These are phyloP conservation scores for Odonthalia washingtoniensis DNA, from an alignment of 31 red algal species.

Conservation along the genomic window DNA sequence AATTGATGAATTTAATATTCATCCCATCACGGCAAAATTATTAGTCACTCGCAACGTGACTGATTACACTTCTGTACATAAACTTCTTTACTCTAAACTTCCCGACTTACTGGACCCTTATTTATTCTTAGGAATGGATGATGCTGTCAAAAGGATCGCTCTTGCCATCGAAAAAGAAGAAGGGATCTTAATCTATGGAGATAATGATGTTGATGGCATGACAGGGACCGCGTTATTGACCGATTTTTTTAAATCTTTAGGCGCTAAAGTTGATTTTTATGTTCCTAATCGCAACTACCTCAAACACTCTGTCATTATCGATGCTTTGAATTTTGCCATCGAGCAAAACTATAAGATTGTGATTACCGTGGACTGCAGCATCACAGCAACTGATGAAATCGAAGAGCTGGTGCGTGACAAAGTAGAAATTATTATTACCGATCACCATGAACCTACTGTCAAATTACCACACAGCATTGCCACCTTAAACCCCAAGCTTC, in stretches of 20 bases:
- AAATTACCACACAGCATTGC: constrained; percentile 6
- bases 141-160: not conserved
- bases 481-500: constrained; percentile 18
- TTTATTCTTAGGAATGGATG: constrained; percentile 6
- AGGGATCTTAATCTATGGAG: constrained; percentile 35
- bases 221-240: not conserved
- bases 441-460: constrained; percentile 34
- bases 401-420: not conserved
- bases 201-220: constrained; percentile 44
- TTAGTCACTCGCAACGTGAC: too few species aligned
- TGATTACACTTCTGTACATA: constrained; percentile 1
- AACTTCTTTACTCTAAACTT: not conserved
- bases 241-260: not conserved
- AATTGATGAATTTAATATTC: too few species aligned
- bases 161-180: not conserved
- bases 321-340: not conserved
- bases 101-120: constrained; percentile 18
- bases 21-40: too few species aligned
- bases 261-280: constrained; percentile 28
- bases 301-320: not conserved
- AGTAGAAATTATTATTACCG: constrained; percentile 27
- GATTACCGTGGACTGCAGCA: constrained; percentile 36
- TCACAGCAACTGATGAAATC: not conserved
- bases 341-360: not conserved
- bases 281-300: constrained; percentile 31